A percentile compares a stretch with the other conserved stretches of the same genome.
Evolutionary conservation across 345 rosid species (phyloP).

Genomic region (Melaleuca alternifolia): DNA sequence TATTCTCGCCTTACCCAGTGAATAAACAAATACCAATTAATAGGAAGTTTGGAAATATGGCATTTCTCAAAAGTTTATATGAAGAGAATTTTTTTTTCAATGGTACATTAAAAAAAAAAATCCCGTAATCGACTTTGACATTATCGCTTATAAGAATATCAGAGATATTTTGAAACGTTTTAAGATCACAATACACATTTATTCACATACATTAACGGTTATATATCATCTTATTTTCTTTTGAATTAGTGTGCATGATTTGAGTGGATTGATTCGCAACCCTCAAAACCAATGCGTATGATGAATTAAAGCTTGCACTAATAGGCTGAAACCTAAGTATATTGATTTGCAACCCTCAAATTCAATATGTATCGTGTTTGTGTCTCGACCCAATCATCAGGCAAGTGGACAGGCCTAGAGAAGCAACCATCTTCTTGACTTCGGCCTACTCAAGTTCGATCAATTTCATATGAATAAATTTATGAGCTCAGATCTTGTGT

Average conservation of each 20-base stretch:
- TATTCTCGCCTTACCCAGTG: too few species aligned
- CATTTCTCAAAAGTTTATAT: not conserved
- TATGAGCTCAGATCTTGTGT: not conserved
- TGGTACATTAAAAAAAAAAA: not conserved
- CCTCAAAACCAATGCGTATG: not conserved
- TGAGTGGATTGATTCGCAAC: not conserved
- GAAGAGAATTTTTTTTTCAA: not conserved
- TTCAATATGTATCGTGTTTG: not conserved
- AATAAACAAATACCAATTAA: too few species aligned
- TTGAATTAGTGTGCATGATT: not conserved
- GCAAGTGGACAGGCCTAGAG: not conserved
- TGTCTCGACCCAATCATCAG: not conserved
- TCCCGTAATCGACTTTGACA: not conserved
- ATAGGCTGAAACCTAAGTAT: not conserved
- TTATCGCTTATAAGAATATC: not conserved
- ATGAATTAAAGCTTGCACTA: not conserved
- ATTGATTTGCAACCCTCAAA: too few species aligned
- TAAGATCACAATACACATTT: accelerated
- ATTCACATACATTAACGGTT: not conserved
- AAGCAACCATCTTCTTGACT: not conserved
- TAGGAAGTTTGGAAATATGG: not conserved
- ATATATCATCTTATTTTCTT: not conserved
- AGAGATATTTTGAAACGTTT: not conserved
- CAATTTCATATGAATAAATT: not conserved
- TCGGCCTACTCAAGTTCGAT: not conserved